Evolutionary conservation across 1,139 yeast species (phyloP).

Genomic region (Taphrina wiesneri): DNA sequence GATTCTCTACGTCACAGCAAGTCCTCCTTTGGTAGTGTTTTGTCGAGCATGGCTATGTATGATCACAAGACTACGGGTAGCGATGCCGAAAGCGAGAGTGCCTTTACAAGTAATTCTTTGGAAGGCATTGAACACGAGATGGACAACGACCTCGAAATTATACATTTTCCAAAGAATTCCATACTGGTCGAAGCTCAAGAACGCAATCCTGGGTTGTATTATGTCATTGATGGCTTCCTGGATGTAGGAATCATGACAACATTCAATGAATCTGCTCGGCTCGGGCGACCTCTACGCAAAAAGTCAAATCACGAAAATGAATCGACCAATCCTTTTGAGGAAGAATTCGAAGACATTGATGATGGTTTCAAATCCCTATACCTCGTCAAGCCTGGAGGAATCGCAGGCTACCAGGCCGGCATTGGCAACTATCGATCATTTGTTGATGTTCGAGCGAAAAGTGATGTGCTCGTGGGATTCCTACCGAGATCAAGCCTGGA

Average conservation of each 20-base stretch:
- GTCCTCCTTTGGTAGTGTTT: conserved; percentile 20
- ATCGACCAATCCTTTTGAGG: conserved; percentile 20
- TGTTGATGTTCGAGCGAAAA: conserved; percentile 63
- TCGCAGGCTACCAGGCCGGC: conserved; percentile 85
- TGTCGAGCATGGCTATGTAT: conserved; percentile 29
- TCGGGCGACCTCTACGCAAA: conserved; percentile 4
- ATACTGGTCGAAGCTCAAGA: conserved; percentile 64
- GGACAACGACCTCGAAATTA: conserved; percentile 61
- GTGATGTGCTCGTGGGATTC: conserved; percentile 68
- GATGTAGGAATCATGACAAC: conserved; percentile 51
- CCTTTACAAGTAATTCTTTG: conserved; percentile 30
- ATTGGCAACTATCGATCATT: conserved; percentile 78
- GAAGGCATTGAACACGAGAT: conserved; percentile 60
- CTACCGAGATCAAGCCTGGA: conserved; percentile 65
- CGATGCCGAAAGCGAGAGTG: conserved; percentile 27
- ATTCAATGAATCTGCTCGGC: background rate
- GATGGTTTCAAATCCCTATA: conserved; percentile 48
- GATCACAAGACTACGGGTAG: conserved; percentile 28
- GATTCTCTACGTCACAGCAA: conserved; percentile 12
- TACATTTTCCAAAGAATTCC: conserved; percentile 57
- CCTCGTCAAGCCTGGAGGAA: conserved; percentile 70
- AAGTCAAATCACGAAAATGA: background rate
- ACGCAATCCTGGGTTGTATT: conserved; percentile 71
- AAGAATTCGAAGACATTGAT: conserved; percentile 36
- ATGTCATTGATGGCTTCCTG: conserved; percentile 73